Evolutionary conservation across 2,329 filamentous ascomycete genomes (phyloP), one percentile per base, ranked within the genome.

Genomic region (Escovopsis sp.): DNA sequence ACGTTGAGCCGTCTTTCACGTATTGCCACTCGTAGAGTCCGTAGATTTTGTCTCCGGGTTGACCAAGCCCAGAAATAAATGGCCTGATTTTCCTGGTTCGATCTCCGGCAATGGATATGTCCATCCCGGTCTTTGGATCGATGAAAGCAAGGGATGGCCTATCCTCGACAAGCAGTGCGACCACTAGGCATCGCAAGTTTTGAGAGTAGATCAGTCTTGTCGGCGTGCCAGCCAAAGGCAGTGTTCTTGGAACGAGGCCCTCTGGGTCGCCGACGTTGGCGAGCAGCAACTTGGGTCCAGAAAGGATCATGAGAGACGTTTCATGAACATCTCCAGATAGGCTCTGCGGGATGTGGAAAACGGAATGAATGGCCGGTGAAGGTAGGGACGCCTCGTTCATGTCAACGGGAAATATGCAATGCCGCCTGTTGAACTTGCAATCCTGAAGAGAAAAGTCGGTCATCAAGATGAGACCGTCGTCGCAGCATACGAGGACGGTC

Each of bases 1-100:
- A 82, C 0, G 60, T 67, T 43, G 70, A 73, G n/a, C 65, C 66
- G 33, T 73, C 67, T 43, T 73, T 72, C 30, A 64, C 60, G 47
- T 73, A 76, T 5, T 66, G 56, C 82, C 82, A 87, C 47, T 84
- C 77, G 1, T 70, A 58, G 7, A 87, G 57, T 1, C 73, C 68
- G 36, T 74, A 66, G 2, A 87, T 71, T 34, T 67, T 68, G 47
- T 82, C 77, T 1, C 72, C 71, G 1, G 59, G 48, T 37, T 72
- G 67, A 1, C 73, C 73, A 12, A 86, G 62, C 4, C 71, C 70
- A 12, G 66, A 68, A 28, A 80, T 70, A 44, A 70, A 73, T 1
- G 68, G 60, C 0, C 66, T 56, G 0, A 59, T 54, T 4, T 62
- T 57, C 12, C 59, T 62, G 3, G 61, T 58, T 35, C 61, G 68